A percentile compares a stretch with the other conserved stretches of the same genome.
These are phyloP conservation scores for Penicillium sp. DNA, from an alignment of 2,329 filamentous ascomycete species.

Conservation along the genomic window DNA sequence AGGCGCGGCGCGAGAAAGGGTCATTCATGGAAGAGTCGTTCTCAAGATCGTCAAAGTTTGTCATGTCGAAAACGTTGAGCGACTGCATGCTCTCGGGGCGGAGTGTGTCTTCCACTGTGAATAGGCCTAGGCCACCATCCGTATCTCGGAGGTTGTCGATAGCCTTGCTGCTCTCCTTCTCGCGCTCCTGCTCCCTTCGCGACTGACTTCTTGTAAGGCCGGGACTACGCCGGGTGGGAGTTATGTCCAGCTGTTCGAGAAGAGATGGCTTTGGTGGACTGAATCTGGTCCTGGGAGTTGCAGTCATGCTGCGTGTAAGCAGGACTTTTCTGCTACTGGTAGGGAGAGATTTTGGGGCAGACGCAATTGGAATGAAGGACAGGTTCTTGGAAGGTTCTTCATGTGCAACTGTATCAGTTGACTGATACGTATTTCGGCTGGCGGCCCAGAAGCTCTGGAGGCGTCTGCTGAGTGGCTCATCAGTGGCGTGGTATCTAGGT, in stretches of 20 bases:
- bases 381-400: conserved; percentile 25
- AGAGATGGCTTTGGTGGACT: conserved; percentile 47
- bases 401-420: conserved; percentile 25
- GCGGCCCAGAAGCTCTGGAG: conserved; percentile 46
- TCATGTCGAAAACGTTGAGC: conserved; percentile 36
- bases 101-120: conserved; percentile 28
- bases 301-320: conserved; percentile 40
- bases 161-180: conserved; percentile 15
- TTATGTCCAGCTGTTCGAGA: conserved; percentile 43
- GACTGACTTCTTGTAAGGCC: conserved; percentile 34
- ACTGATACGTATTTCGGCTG: conserved; percentile 33
- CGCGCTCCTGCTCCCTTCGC: conserved; percentile 16
- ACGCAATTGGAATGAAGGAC: conserved; percentile 18
- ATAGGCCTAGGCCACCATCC: conserved; percentile 31
- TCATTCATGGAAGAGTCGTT: conserved; percentile 36
- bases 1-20: conserved; percentile 36
- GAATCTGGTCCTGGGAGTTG: conserved; percentile 44
- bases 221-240: conserved; percentile 40
- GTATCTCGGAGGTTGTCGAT: conserved; percentile 25
- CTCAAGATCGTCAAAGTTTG: conserved; percentile 38
- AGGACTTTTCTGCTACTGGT: conserved; percentile 36
- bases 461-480: conserved; percentile 43
- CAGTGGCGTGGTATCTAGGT: conserved; percentile 33
- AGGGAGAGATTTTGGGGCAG: conserved; percentile 30
- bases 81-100: conserved; percentile 32